Evolutionary conservation across 352 stramenopile species (phyloP), one percentile per base, ranked within the genome.

Genomic region (Globisporangium radiosum): DNA sequence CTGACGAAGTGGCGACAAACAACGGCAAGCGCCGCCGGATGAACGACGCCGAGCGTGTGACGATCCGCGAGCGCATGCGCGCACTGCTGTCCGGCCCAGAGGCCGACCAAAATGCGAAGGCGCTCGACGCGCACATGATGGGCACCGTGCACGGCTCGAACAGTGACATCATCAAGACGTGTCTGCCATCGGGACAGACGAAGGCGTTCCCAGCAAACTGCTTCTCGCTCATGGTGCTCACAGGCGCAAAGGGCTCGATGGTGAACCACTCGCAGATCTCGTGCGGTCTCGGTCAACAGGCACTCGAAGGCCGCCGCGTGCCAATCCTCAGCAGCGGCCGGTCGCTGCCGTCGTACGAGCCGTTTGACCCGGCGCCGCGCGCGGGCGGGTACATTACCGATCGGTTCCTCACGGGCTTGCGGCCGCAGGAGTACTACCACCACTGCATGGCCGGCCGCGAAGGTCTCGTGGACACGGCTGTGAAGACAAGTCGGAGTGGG

Each of bases 381-480:
- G 97, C 97, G 38, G 97, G 98, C 77, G 98, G 98, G 45, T 99
- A 99, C 78, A 98, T 99, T 64, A 98, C 95, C 25, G 97, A 99
- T 79, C 87, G 97, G 11, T 99, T 99, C 77, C 81, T 99, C 44
- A 99, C 97, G 47, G 98, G 98, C 52, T 72, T 97, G 55, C 78
- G 88, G 37, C 89, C 88, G 33, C 88, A 99, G 74, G 98, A 99
- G 75, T 99, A 99, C 78, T 99, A 99, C 79, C 99, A 99, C 72
- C 98, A 99, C 87, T 99, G 97, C 76, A 99, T 99, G 98, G 97
- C 97, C 62, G 98, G 98, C 14, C 85, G 98, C 65, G 97, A 99
- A 83, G 98, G 97, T 72, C 73, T 99, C 42, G 93, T 99, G 36
- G 95, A 98, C 75, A 99, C 97, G 39, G 97, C 98, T 54, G 97